These are phyloP conservation scores for Rosellinia necatrix DNA, from an alignment of 2,329 filamentous ascomycete genomes.

Conservation along the genomic window DNA sequence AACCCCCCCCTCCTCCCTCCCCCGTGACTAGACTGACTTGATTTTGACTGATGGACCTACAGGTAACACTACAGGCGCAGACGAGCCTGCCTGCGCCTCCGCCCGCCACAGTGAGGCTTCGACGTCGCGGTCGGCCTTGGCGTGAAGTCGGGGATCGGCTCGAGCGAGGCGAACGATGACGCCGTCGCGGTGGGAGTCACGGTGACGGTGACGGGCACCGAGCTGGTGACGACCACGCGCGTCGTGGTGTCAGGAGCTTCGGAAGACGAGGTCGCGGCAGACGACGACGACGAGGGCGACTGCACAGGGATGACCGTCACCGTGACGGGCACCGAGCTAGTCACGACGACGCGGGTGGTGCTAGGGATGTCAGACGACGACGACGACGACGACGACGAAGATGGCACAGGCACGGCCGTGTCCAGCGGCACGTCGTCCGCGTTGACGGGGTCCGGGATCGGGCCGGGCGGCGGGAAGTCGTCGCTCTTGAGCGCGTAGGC, in stretches of 20 bases:
- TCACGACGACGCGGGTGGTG: slow-evolving; percentile 10
- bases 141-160: slow-evolving; percentile 21
- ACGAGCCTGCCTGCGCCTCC: slow-evolving; percentile 10
- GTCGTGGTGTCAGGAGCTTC: slow-evolving; percentile 7
- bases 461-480: slow-evolving; percentile 21
- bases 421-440: slow-evolving; percentile 9
- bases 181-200: slow-evolving; percentile 2
- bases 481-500: slow-evolving; percentile 21
- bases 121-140: slow-evolving; percentile 13
- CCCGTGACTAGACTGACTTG: too few species aligned
- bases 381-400: not conserved
- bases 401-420: slow-evolving; percentile 2
- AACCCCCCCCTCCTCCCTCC: too few species aligned
- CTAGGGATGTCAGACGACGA: too few species aligned
- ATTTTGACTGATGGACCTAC: too few species aligned
- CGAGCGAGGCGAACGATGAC: not conserved
- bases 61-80: not conserved
- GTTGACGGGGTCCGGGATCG: slow-evolving; percentile 24
- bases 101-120: slow-evolving; percentile 17
- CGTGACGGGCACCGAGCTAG: slow-evolving; percentile 16
- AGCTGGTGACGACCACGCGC: slow-evolving; percentile 11
- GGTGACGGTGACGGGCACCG: slow-evolving; percentile 13
- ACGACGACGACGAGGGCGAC: not conserved
- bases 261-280: too few species aligned
- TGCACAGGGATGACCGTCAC: slow-evolving; percentile 9